Conservation (phyloP, 176 grass and related monocot genomes). For the Zoysia pacifica region DNA sequence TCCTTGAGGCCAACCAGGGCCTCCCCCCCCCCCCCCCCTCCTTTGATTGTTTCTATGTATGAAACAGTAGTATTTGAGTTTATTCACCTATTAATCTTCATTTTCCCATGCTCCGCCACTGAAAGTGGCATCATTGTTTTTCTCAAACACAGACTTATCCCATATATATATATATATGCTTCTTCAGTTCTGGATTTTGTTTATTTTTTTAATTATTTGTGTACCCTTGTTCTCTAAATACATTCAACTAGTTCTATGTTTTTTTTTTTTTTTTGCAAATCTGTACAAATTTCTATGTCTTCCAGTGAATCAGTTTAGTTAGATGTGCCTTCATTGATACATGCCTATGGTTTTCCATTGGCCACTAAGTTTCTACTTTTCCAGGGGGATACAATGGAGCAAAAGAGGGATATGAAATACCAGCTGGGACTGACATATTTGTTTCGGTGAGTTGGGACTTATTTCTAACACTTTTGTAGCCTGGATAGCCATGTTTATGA, state of each 20-base stretch:
- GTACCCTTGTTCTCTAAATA: not conserved
- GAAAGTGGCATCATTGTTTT: not conserved
- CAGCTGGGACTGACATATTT: conserved; percentile 89
- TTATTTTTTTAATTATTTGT: not conserved
- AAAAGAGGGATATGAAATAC: conserved; percentile 93
- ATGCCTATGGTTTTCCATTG: not conserved
- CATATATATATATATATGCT: not conserved
- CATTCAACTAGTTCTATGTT: not conserved
- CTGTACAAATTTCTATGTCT: not conserved
- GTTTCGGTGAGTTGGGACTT: conserved; percentile 69
- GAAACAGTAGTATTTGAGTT: too few species aligned
- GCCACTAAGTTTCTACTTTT: conserved; percentile 2
- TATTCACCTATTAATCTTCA: too few species aligned
- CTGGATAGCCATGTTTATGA: not conserved
- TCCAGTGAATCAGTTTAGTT: not conserved
- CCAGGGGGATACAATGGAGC: conserved; percentile 83
- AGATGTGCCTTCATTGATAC: not conserved
- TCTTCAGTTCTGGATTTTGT: not conserved
- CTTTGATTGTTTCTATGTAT: too few species aligned
- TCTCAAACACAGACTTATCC: not conserved
- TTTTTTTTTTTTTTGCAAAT: not conserved
- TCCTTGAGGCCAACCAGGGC: too few species aligned
- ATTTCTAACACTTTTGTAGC: not conserved
- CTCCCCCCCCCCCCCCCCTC: too few species aligned
- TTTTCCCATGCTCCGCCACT: not conserved